Evolutionary conservation across 2,329 filamentous ascomycete species (phyloP).

Genomic region (Neophaeococcomyces aloes): DNA sequence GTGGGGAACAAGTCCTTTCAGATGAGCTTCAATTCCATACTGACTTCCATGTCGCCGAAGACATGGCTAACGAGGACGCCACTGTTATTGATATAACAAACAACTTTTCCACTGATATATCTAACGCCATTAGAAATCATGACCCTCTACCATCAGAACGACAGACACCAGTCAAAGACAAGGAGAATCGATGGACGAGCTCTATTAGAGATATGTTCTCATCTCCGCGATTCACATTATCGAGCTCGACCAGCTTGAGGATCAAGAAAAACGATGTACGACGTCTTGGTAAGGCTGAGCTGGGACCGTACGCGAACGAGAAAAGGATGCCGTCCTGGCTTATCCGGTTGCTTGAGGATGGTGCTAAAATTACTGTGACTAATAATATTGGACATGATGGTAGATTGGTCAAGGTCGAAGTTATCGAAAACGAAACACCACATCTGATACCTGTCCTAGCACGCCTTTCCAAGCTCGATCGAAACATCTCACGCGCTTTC

Average conservation of each 20-base stretch:
- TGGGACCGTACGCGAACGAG: constrained; percentile 64
- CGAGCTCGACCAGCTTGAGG: constrained; percentile 11
- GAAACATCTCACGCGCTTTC: constrained; percentile 58
- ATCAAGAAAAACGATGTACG: constrained; percentile 26
- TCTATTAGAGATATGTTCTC: constrained; percentile 21
- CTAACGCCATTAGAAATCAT: constrained; percentile 17
- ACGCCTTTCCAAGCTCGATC: constrained; percentile 55
- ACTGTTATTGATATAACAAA: constrained; percentile 25
- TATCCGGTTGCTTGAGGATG: constrained; percentile 49
- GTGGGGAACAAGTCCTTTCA: constrained; percentile 46
- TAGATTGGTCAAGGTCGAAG: constrained; percentile 31
- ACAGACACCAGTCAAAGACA: constrained; percentile 12
- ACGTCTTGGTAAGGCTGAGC: constrained; percentile 37
- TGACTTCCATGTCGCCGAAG: constrained; percentile 47
- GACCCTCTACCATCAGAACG: constrained; percentile 15
- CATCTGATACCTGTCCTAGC: constrained; percentile 53
- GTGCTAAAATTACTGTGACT: constrained; percentile 45
- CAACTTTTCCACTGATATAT: constrained; percentile 3
- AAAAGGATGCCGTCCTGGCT: constrained; percentile 64
- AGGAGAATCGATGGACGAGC: constrained; percentile 13
- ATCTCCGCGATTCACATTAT: constrained; percentile 11
- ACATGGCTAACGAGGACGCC: constrained; percentile 33
- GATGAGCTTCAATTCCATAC: constrained; percentile 49
- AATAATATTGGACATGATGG: constrained; percentile 41
- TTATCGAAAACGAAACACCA: constrained; percentile 37